phyloP scores from a whole-genome alignment of 441 rosid species.

The Mallotus repandus region DNA sequence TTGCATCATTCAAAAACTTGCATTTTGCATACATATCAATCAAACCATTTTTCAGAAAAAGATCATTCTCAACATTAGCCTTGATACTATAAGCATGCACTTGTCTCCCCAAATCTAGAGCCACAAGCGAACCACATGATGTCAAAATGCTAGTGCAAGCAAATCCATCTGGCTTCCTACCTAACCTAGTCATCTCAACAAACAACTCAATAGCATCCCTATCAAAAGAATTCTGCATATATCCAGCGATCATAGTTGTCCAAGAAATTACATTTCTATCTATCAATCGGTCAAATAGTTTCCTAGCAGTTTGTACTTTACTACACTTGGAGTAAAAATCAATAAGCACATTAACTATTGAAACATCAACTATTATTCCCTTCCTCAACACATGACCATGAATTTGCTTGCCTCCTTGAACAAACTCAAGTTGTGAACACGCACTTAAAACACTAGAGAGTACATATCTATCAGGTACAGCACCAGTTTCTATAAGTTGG shows the following conservation, averaged over 20 bases:
- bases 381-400: slow-evolving; percentile 48
- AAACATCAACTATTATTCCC: slow-evolving; percentile 47
- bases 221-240: slow-evolving; percentile 52
- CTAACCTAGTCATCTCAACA: slow-evolving; percentile 61
- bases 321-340: slow-evolving; percentile 80
- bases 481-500: slow-evolving; percentile 32
- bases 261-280: slow-evolving; percentile 57
- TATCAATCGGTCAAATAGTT: slow-evolving; percentile 38
- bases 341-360: slow-evolving; percentile 48
- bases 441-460: slow-evolving; percentile 60
- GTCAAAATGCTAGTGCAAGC: slow-evolving; percentile 55
- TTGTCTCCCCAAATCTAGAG: slow-evolving; percentile 52
- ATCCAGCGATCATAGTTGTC: slow-evolving; percentile 69
- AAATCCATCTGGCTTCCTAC: slow-evolving; percentile 53
- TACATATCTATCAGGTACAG: slow-evolving; percentile 44
- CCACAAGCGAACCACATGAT: slow-evolving; percentile 57
- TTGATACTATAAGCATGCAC: slow-evolving; percentile 64
- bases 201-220: slow-evolving; percentile 56
- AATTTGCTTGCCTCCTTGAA: slow-evolving; percentile 59
- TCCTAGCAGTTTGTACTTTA: slow-evolving; percentile 47
- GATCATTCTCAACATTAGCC: slow-evolving; percentile 49
- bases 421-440: slow-evolving; percentile 48
- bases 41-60: slow-evolving; percentile 55
- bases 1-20: slow-evolving; percentile 47
- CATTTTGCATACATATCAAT: slow-evolving; percentile 77